Conservation (phyloP, 2,329 filamentous ascomycete species). For the Pseudogymnoascus sp. region DNA sequence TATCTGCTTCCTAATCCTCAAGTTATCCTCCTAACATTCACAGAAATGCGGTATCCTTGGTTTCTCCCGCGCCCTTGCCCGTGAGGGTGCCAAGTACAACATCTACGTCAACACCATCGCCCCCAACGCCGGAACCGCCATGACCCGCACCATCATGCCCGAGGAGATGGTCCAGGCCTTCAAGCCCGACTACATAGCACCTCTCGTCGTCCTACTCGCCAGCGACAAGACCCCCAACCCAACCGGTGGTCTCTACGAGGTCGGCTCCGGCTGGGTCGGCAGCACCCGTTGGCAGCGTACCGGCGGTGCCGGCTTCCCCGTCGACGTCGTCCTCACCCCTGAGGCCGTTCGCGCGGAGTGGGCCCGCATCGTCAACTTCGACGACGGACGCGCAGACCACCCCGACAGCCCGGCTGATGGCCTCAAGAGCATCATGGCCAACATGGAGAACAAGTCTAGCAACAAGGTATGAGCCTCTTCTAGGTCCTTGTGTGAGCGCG, state of each 20-base stretch:
- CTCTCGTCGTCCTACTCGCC: slow-evolving; percentile 75
- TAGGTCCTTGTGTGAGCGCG: slow-evolving; percentile 3
- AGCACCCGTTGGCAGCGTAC: slow-evolving; percentile 91
- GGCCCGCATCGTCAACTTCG: slow-evolving; percentile 77
- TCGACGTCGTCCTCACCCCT: slow-evolving; percentile 74
- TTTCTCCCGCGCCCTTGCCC: slow-evolving; percentile 84
- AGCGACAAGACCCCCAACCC: slow-evolving; percentile 81
- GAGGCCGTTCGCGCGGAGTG: slow-evolving; percentile 74
- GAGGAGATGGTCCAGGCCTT: slow-evolving; percentile 98
- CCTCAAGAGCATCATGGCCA: slow-evolving; percentile 70
- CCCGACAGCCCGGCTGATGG: slow-evolving; percentile 72
- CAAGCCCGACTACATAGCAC: slow-evolving; percentile 97
- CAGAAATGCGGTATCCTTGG: slow-evolving; percentile 89
- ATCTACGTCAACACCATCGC: slow-evolving; percentile 98
- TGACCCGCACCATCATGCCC: slow-evolving; percentile 90
- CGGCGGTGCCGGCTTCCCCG: slow-evolving; percentile 83
- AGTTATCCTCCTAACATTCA: slow-evolving; percentile 17
- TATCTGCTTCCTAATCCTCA: slow-evolving; percentile 12
- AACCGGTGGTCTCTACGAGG: slow-evolving; percentile 87
- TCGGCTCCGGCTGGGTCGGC: slow-evolving; percentile 88
- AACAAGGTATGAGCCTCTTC: slow-evolving; percentile 52
- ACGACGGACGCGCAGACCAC: slow-evolving; percentile 79
- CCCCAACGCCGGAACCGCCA: slow-evolving; percentile 90
- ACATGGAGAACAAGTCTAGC: slow-evolving; percentile 67
- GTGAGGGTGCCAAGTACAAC: slow-evolving; percentile 95